A percentile compares a stretch with the other conserved stretches of the same genome.
Conservation (phyloP, 1,139 yeast genomes). For the Hansenula lynferdii region DNA sequence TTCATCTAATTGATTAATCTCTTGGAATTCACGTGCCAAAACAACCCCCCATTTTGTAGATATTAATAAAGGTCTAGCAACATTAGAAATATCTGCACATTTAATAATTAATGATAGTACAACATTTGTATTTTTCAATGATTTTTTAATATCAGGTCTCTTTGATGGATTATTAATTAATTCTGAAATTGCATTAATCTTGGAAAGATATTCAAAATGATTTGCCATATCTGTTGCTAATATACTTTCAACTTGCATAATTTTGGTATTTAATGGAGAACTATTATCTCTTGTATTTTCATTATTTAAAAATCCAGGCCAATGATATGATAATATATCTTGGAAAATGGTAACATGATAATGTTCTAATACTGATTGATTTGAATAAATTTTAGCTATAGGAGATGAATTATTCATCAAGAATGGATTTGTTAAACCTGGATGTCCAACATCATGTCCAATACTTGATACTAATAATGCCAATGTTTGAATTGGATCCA, state of each 20-base stretch:
- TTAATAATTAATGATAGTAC: conserved; percentile 70
- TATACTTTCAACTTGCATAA: conserved; percentile 41
- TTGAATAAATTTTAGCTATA: conserved; percentile 55
- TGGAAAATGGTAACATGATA: conserved; percentile 76
- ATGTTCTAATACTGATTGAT: conserved; percentile 73
- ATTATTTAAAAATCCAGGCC: conserved; percentile 48
- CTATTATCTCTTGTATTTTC: conserved; percentile 10
- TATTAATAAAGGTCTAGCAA: conserved; percentile 70
- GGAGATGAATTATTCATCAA: conserved; percentile 61
- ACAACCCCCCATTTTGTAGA: conserved; percentile 86
- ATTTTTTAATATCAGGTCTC: conserved; percentile 10
- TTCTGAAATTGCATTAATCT: conserved; percentile 27
- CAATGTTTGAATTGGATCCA: conserved; percentile 46
- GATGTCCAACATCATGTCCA: conserved; percentile 97
- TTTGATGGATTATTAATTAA: conserved; percentile 12
- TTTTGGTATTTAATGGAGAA: conserved; percentile 19
- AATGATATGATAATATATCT: conserved; percentile 50
- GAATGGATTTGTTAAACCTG: conserved; percentile 85
- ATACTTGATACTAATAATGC: conserved; percentile 74
- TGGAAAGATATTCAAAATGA: conserved; percentile 70
- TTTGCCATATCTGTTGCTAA: conserved; percentile 94
- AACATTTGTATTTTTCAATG: conserved; percentile 34
- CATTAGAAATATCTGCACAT: conserved; percentile 94
- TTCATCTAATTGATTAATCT: conserved; percentile 53
- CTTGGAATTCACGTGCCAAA: conserved; percentile 71